Evolutionary conservation across 163 green algal genomes (phyloP).

Genomic region (Chlorella variabilis): DNA sequence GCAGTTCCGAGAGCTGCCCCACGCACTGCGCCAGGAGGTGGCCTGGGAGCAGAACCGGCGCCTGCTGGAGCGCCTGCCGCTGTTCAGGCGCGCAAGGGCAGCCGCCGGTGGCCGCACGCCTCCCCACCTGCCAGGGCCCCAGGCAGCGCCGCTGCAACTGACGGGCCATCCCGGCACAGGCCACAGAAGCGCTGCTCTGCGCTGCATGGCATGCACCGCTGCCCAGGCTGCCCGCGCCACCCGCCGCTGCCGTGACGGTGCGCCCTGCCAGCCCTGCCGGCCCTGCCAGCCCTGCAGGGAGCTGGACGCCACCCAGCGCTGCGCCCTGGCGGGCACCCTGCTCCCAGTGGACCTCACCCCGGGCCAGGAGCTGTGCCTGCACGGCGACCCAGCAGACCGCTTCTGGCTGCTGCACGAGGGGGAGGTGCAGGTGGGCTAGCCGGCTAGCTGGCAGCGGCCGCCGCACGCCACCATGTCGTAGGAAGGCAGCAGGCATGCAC

Average conservation of each 20-base stretch:
- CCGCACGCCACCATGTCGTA: too few species aligned
- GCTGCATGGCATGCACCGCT: too few species aligned
- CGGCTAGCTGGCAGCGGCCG: too few species aligned
- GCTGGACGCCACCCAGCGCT: conserved; percentile 9
- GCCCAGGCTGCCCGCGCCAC: background rate
- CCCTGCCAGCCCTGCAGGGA: too few species aligned
- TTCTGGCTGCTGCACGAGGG: conserved; percentile 64
- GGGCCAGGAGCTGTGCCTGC: conserved; percentile 61
- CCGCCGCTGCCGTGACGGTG: background rate
- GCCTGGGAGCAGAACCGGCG: conserved; percentile 24
- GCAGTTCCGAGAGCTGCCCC: conserved; percentile 41
- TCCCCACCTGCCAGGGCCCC: too few species aligned
- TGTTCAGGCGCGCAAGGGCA: conserved; percentile 28
- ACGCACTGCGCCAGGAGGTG: conserved; percentile 43
- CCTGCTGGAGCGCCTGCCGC: conserved; percentile 20
- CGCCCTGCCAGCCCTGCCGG: too few species aligned
- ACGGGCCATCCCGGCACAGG: too few species aligned
- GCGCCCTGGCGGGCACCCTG: conserved; percentile 6
- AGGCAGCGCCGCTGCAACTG: too few species aligned
- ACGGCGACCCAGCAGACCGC: conserved; percentile 58
- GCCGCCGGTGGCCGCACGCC: too few species aligned
- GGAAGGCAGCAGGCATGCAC: too few species aligned
- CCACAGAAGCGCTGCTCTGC: too few species aligned
- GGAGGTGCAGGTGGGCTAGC: conserved; percentile 9
- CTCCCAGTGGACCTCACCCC: conserved; percentile 27